These are phyloP conservation scores for Saccharomycopsis sp. DNA, from an alignment of 805 yeast species.

Conservation along the genomic window DNA sequence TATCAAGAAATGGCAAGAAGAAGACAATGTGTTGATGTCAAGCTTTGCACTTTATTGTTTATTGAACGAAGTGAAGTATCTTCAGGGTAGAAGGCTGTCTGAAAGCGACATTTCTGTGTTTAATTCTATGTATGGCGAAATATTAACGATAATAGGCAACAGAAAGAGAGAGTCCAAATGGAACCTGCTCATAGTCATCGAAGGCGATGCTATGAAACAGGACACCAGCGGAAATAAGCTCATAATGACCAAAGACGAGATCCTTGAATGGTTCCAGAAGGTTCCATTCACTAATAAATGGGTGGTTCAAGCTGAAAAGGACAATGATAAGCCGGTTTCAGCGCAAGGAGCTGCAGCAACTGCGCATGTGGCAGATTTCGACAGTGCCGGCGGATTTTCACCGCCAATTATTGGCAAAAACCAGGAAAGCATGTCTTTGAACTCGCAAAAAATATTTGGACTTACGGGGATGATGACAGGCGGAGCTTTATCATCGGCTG, in stretches of 20 bases:
- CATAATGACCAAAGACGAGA: conserved; percentile 7
- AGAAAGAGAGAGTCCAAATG: neutral
- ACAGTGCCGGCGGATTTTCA: neutral
- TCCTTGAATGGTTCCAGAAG: conserved; percentile 4
- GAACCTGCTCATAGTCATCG: neutral
- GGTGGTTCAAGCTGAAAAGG: conserved; percentile 10
- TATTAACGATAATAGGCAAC: neutral
- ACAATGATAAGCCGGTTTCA: neutral
- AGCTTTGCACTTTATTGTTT: neutral
- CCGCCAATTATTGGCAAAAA: neutral
- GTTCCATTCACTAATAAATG: conserved; percentile 12
- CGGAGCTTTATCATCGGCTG: neutral
- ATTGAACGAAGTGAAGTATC: neutral
- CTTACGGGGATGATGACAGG: conserved; percentile 1
- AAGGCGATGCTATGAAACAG: neutral
- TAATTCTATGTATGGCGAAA: neutral
- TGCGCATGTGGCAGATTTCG: neutral
- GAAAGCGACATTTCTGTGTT: conserved; percentile 11
- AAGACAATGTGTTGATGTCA: neutral
- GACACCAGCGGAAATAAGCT: neutral
- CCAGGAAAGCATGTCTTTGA: neutral
- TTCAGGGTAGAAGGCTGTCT: neutral
- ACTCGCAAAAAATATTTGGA: conserved; percentile 5
- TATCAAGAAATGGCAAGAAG: conserved; percentile 38
- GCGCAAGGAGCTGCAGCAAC: neutral